Percentiles rank a stretch among this genome's conserved stretches.
Evolutionary conservation across 2,329 filamentous ascomycete species (phyloP).

Genomic region (Alternaria triticina): DNA sequence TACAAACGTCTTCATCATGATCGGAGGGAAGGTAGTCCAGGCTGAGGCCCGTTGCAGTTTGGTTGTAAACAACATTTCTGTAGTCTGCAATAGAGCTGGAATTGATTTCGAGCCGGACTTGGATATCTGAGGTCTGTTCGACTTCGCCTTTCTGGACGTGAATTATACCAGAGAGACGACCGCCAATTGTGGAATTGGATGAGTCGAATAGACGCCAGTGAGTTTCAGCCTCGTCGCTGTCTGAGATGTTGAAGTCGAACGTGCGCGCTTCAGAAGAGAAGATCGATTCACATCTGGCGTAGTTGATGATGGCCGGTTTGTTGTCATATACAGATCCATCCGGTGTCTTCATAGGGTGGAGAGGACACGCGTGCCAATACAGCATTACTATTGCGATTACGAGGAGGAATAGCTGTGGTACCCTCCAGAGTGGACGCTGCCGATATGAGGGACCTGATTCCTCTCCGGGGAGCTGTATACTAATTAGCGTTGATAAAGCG

Average conservation of each 20-base stretch:
- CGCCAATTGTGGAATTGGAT: background rate
- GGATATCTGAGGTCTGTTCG: background rate
- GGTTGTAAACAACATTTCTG: background rate
- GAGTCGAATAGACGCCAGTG: background rate
- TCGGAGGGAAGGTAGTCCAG: background rate
- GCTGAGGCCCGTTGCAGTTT: background rate
- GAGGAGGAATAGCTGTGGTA: background rate
- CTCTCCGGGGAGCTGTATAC: background rate
- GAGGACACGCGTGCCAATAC: background rate
- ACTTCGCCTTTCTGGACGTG: background rate
- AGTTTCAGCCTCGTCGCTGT: background rate
- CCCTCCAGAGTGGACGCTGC: background rate
- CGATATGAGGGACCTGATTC: background rate
- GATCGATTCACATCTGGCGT: background rate
- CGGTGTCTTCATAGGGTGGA: background rate
- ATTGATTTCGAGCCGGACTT: background rate
- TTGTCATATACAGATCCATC: background rate
- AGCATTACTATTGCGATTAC: background rate
- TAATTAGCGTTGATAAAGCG: background rate
- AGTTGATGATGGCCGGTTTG: background rate
- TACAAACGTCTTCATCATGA: background rate
- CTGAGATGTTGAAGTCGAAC: background rate
- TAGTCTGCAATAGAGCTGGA: background rate
- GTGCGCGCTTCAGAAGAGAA: background rate
- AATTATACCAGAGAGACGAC: background rate